phyloP scores from a whole-genome alignment of 768 basidiomycete genomes.

The Mycena maculata region DNA sequence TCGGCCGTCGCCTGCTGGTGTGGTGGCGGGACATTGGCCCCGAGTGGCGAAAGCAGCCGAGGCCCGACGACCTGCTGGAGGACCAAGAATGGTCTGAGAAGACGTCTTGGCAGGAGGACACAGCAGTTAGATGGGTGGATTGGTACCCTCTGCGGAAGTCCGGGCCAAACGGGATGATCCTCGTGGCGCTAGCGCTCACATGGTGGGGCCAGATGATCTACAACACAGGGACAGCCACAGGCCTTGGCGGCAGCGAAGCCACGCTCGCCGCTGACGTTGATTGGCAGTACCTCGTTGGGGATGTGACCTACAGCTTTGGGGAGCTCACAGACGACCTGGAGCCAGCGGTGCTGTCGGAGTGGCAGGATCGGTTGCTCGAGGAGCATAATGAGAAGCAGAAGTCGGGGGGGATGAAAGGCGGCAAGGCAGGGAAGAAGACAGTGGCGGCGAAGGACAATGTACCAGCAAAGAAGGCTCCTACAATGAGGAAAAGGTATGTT shows the following conservation, averaged over 20 bases:
- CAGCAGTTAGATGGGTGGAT: neutral
- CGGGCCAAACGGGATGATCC: neutral
- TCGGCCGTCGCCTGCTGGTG: neutral
- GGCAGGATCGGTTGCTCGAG: no score
- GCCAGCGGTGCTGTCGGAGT: neutral
- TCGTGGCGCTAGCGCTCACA: neutral
- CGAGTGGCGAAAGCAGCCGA: neutral
- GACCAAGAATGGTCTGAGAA: neutral
- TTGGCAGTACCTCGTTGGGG: constrained; percentile 12
- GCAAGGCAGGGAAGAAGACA: no score
- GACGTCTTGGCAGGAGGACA: no score
- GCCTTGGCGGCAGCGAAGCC: neutral
- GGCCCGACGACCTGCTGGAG: neutral
- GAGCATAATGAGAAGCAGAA: no score
- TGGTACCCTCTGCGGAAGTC: neutral
- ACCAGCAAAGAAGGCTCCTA: no score
- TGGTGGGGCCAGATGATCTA: constrained; percentile 24
- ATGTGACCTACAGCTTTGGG: neutral
- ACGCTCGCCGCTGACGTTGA: neutral
- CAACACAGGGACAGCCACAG: neutral
- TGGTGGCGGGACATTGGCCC: constrained; percentile 22
- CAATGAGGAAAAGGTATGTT: no score
- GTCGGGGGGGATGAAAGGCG: neutral
- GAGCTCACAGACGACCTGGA: constrained; percentile 5
- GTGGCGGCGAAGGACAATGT: no score